Base-by-base conservation (phyloP, 2,329 filamentous ascomycete species). In the Sclerotinia trifoliorum region DNA sequence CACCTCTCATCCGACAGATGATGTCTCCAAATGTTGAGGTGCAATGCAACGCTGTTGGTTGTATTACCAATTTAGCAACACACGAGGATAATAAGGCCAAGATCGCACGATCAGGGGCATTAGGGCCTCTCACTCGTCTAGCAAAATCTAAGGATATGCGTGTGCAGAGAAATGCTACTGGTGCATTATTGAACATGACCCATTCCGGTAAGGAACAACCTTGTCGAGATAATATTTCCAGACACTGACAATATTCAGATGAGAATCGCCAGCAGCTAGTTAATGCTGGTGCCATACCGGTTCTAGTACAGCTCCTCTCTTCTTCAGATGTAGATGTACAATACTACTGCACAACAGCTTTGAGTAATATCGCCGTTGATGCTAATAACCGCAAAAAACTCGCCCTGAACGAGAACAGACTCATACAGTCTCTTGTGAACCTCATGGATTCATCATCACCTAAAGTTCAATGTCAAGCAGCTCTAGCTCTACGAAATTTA, bases 41-140 rank as follows among this genome's bases (percentile, higher is more conserved):
- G 35, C 95, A 99, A 81, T 99, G 95, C 84, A 99, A 99, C 80
- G 95, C 95, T 55, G 95, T 99, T 70, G 95, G 95, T 64, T 99
- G 95, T 82, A 99, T 99, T 79, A 99, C 95, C 57, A 99, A 99
- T 78, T 82, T 99, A 68, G 95, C 95, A 66, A 99, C 95, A 3
- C 95, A 99, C 77, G 95, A 99, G 81, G 95, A 98, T 75, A 99
- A 99, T 83, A 99, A 99, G 82, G 94, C 95, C 69, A 97, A 96
- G 82, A 99, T 99, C 79, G 95, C 95, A 74, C 88, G 93, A 70
- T 99, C 95, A 4, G 95, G 95, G 69, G 95, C 95, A 66, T 84
- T 99, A 68, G 92, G 91, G 10, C 95, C 95, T 11, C 83, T 99
- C 74, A 99, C 95, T 57, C 88, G 92, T 71, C 83, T 99, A 68